These are phyloP conservation scores for Alternaria incomplexa DNA, from an alignment of 2,329 filamentous ascomycete genomes.

Conservation along the genomic window DNA sequence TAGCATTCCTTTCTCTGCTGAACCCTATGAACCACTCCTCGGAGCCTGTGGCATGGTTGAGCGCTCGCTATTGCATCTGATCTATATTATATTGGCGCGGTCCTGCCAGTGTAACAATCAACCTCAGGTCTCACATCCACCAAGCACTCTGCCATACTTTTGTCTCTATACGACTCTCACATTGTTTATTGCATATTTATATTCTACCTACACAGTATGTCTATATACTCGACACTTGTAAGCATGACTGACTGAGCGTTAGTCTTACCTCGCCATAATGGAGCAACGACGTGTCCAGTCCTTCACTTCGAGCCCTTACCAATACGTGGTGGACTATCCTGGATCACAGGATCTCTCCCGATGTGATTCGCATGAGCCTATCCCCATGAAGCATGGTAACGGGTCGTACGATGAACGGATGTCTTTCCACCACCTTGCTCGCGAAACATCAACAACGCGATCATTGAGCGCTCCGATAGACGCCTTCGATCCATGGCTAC, in stretches of 20 bases:
- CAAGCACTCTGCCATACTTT: background rate
- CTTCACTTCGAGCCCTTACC: slow-evolving; percentile 15
- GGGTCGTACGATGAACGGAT: slow-evolving; percentile 10
- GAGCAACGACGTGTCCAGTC: slow-evolving; percentile 12
- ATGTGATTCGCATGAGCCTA: background rate
- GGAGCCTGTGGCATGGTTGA: slow-evolving; percentile 2
- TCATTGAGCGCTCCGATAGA: slow-evolving; percentile 8
- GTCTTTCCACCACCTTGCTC: slow-evolving; percentile 1
- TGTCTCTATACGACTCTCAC: background rate
- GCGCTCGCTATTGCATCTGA: slow-evolving; percentile 3
- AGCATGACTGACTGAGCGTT: background rate
- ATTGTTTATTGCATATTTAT: background rate
- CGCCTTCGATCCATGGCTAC: slow-evolving; percentile 20
- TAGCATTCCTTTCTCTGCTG: slow-evolving; percentile 15
- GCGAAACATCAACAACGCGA: slow-evolving; percentile 1
- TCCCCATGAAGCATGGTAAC: slow-evolving; percentile 2
- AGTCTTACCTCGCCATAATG: slow-evolving; percentile 9
- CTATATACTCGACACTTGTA: background rate
- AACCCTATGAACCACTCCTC: background rate
- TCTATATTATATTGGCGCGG: slow-evolving; percentile 15
- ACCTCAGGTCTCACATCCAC: background rate
- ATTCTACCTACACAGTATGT: background rate
- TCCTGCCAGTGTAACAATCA: background rate
- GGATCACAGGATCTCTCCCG: background rate
- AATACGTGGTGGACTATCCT: slow-evolving; percentile 9